Percentiles rank a stretch among this genome's conserved stretches.
Conservation (phyloP, 2,329 filamentous ascomycete genomes). For the Tympanopsis confertula region DNA sequence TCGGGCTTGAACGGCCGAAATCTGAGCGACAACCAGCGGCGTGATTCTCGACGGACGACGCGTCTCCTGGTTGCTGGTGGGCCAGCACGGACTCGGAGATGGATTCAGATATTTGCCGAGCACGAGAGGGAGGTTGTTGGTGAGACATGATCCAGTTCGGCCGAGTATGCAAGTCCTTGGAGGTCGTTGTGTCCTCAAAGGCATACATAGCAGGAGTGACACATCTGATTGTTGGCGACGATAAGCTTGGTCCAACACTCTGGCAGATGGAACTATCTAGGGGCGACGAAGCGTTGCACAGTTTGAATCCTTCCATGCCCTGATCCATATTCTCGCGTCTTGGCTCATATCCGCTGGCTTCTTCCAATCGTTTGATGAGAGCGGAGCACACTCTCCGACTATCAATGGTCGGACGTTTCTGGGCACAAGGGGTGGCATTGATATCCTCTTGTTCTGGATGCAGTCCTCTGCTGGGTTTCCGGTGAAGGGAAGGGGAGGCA, state of each 20-base stretch:
- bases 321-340: slow-evolving; percentile 8
- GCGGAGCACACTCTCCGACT: slow-evolving; percentile 52
- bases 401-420: slow-evolving; percentile 24
- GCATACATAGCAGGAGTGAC: no score
- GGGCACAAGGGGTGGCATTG: slow-evolving; percentile 4
- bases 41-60: not conserved
- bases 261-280: not conserved
- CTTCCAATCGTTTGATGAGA: slow-evolving; percentile 42
- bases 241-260: no score
- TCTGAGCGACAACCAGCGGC: slow-evolving; percentile 10
- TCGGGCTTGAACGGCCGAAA: slow-evolving; percentile 8
- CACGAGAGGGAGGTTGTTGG: not conserved
- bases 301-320: slow-evolving; percentile 8
- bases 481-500: slow-evolving; percentile 23
- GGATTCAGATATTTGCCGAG: not conserved
- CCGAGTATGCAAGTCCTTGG: no score
- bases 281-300: slow-evolving; percentile 7
- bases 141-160: no score
- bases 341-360: slow-evolving; percentile 17
- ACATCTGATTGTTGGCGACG: not conserved
- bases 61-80: not conserved
- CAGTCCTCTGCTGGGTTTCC: slow-evolving; percentile 12
- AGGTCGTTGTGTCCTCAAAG: not conserved
- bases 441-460: slow-evolving; percentile 8
- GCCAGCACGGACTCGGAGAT: not conserved